Evolutionary conservation across 768 basidiomycete species (phyloP).

Genomic region (Russula foetens): DNA sequence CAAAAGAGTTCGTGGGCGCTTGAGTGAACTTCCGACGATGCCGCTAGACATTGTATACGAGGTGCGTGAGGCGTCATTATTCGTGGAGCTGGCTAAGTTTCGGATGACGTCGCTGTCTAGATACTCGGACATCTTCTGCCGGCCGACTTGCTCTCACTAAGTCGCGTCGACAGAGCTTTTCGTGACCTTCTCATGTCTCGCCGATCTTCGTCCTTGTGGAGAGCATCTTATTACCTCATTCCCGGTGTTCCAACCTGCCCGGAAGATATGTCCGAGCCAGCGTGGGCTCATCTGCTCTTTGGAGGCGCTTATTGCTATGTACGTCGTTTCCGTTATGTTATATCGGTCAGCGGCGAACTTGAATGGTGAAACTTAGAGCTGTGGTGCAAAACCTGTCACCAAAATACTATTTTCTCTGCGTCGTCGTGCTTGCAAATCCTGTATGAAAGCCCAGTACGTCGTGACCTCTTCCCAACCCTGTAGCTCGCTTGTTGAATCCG

Average conservation of each 20-base stretch:
- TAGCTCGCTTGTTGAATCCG: background rate
- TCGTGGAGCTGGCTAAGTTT: background rate
- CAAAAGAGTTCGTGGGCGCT: slow-evolving; percentile 1
- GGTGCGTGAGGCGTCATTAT: slow-evolving; percentile 9
- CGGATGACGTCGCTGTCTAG: slow-evolving; percentile 12
- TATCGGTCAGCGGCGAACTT: background rate
- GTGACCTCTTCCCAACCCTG: background rate
- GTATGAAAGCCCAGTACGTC: slow-evolving; percentile 6
- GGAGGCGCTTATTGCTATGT: slow-evolving; percentile 13
- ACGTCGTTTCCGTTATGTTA: background rate
- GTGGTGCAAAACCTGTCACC: slow-evolving; percentile 10
- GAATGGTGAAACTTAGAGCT: background rate
- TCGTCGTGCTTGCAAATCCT: slow-evolving; percentile 12
- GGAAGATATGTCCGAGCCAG: slow-evolving; percentile 13
- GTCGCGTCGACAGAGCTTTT: slow-evolving; percentile 25
- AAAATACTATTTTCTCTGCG: slow-evolving; percentile 9
- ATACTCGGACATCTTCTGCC: slow-evolving; percentile 27
- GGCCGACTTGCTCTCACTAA: slow-evolving; percentile 26
- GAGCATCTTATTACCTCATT: background rate
- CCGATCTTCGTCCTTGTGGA: slow-evolving; percentile 24
- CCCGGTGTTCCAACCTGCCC: slow-evolving; percentile 8
- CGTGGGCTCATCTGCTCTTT: slow-evolving; percentile 13
- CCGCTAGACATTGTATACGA: slow-evolving; percentile 26
- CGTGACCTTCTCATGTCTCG: slow-evolving; percentile 25
- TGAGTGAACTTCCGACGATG: slow-evolving; percentile 20